Evolutionary conservation across 176 grass and related monocot genomes (phyloP), one percentile per base, ranked within the genome.

Genomic region (Otatea glauca): DNA sequence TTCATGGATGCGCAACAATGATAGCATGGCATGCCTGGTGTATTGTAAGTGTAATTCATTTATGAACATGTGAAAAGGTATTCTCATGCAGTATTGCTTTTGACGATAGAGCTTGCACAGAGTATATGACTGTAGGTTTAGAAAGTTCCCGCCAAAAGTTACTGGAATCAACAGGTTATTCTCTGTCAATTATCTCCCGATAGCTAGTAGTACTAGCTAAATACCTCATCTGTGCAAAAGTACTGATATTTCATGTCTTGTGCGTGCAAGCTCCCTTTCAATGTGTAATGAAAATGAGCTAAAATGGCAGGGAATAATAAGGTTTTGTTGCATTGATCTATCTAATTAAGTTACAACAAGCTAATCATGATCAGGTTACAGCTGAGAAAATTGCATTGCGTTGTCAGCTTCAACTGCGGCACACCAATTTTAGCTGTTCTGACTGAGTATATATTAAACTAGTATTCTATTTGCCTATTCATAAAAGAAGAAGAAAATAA

Each of bases 191-290:
- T 67, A 65, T 64, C 39, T 56, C 25, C 17, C 55, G 72, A 44
- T 44, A 32, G 10, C 27, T 6, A 49, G 24, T 50, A 35, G 55
- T 61, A 56, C 13, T 60, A 37, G 9, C 38, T 8, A 42, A 69
- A 16, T 21, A 29, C 65, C 25, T 70, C 35, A 70, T 7, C 65
- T 44, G 34, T 67, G 50, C 44, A 29, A 78, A 66, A 21, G 6
- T 42, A 77, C 42, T 82, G 37, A 76, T 70, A 86, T 89, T 89
- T 85, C 83, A 89, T 89, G 88, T 65, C 78, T 23, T 12, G 17
- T n/a, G 34, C 72, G 21, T 44, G 34, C 58, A 63, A 48, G 20
- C 23, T 72, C 12, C 2, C 47, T 11, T 17, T 32, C 16, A 1
- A 24, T 47, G 42, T 35, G 39, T 55, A 16, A 32, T 0, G 2